phyloP scores from a whole-genome alignment of 202 grass and related monocot genomes.

The Carex arenaria region DNA sequence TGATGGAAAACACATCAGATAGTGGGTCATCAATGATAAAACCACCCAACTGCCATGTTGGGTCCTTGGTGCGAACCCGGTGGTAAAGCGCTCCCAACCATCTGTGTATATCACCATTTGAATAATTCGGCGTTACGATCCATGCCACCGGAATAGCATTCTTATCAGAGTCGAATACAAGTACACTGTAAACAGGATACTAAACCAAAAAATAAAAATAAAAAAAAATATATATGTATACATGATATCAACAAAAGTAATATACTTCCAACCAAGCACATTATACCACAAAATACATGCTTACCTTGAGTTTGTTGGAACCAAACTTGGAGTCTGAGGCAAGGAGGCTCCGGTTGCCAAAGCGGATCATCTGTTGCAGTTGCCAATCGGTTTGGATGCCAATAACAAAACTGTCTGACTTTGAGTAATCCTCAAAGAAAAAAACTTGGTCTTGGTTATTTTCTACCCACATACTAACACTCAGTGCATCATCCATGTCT shows the following conservation, averaged over 20 bases:
- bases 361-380: slow-evolving; percentile 92
- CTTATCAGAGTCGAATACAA: slow-evolving; percentile 80
- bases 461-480: slow-evolving; percentile 72
- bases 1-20: slow-evolving; percentile 61
- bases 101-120: slow-evolving; percentile 64
- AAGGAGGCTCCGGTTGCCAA: slow-evolving; percentile 67
- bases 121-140: slow-evolving; percentile 63
- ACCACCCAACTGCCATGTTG: slow-evolving; percentile 86
- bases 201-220: slow-evolving; percentile 3
- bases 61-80: slow-evolving; percentile 77
- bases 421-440: slow-evolving; percentile 80
- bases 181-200: slow-evolving; percentile 88
- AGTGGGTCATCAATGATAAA: slow-evolving; percentile 93
- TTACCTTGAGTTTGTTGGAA: slow-evolving; percentile 90
- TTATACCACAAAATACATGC: slow-evolving; percentile 7
- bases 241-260: not conserved
- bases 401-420: slow-evolving; percentile 59
- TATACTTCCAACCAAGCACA: slow-evolving; percentile 15
- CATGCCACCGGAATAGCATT: slow-evolving; percentile 87
- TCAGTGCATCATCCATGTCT: slow-evolving; percentile 64
- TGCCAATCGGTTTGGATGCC: slow-evolving; percentile 98
- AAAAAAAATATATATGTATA: slow-evolving; percentile 5
- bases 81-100: slow-evolving; percentile 96
- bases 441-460: slow-evolving; percentile 73
- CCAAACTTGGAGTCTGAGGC: slow-evolving; percentile 88